phyloP scores from a whole-genome alignment of 257 asterid species.

The Gentiana straminea region DNA sequence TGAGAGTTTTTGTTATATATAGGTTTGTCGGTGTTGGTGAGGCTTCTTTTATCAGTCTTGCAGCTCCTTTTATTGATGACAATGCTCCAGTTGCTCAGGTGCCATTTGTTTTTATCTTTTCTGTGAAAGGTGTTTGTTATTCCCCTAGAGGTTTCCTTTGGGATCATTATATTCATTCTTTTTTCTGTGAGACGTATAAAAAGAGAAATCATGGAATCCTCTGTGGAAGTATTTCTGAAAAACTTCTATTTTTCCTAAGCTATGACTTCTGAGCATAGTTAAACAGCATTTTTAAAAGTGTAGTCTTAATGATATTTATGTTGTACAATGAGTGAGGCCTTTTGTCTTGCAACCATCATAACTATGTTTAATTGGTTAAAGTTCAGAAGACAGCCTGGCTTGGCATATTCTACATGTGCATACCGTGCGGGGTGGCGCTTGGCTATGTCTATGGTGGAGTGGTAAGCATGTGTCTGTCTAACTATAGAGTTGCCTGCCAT shows the following conservation, averaged over 20 bases:
- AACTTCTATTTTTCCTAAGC: not conserved
- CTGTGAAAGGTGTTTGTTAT: not conserved
- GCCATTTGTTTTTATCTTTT: constrained; percentile 1
- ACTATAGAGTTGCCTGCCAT: constrained; percentile 9
- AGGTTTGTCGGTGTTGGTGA: constrained; percentile 99
- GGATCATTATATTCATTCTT: not conserved
- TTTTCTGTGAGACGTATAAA: not conserved
- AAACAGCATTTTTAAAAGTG: too few relatives aligned
- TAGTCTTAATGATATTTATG: too few relatives aligned
- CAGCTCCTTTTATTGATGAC: constrained; percentile 97
- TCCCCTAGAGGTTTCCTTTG: not conserved
- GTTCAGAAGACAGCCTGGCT: constrained; percentile 89
- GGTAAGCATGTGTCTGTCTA: constrained; percentile 37
- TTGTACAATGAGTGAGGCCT: not conserved
- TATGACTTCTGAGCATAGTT: too few relatives aligned
- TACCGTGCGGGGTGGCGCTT: constrained; percentile 81
- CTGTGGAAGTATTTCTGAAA: not conserved
- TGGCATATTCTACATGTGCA: constrained; percentile 96
- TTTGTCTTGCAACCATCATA: not conserved
- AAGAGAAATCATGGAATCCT: not conserved
- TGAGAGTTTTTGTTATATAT: not conserved
- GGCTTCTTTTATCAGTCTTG: constrained; percentile 97
- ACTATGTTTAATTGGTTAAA: constrained; percentile 4
- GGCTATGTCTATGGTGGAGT: constrained; percentile 95
- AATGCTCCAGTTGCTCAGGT: constrained; percentile 92